phyloP scores from a whole-genome alignment of 2,329 filamentous ascomycete genomes.

The Mycogone perniciosa region DNA sequence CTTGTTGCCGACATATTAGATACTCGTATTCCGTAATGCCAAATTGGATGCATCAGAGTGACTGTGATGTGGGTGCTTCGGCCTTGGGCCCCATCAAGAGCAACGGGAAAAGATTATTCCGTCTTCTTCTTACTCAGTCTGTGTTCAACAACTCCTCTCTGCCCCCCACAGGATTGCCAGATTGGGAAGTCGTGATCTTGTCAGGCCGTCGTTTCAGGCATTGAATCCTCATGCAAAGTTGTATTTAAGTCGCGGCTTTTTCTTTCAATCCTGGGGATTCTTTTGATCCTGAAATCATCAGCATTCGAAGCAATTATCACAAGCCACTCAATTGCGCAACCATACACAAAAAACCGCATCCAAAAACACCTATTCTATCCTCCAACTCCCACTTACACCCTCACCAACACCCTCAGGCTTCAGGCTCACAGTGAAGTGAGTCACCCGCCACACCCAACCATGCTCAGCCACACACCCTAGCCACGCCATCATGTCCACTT shows the following conservation, averaged over 20 bases:
- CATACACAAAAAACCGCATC: not conserved
- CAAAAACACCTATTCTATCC: not conserved
- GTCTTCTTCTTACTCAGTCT: not conserved
- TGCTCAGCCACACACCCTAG: not conserved
- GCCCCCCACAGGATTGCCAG: conserved; percentile 6
- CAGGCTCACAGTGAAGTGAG: not conserved
- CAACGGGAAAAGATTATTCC: not conserved
- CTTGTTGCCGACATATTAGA: no score
- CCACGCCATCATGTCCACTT: not conserved
- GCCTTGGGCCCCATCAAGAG: not conserved
- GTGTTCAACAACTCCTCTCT: conserved; percentile 1
- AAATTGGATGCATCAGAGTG: no score
- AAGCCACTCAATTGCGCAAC: not conserved
- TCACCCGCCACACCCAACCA: not conserved
- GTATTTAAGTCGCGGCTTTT: conserved; percentile 11
- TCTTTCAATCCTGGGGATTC: not conserved
- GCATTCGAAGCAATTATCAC: not conserved
- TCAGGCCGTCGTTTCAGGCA: conserved; percentile 15
- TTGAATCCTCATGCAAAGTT: conserved; percentile 8
- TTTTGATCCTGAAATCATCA: conserved; percentile 1
- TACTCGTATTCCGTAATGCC: no score
- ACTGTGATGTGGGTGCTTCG: no score
- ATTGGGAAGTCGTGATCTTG: conserved; percentile 12
- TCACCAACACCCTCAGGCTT: not conserved
- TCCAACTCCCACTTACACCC: not conserved